These are phyloP conservation scores for Hibiscus trionum DNA, from an alignment of 345 rosid species.

Conservation along the genomic window DNA sequence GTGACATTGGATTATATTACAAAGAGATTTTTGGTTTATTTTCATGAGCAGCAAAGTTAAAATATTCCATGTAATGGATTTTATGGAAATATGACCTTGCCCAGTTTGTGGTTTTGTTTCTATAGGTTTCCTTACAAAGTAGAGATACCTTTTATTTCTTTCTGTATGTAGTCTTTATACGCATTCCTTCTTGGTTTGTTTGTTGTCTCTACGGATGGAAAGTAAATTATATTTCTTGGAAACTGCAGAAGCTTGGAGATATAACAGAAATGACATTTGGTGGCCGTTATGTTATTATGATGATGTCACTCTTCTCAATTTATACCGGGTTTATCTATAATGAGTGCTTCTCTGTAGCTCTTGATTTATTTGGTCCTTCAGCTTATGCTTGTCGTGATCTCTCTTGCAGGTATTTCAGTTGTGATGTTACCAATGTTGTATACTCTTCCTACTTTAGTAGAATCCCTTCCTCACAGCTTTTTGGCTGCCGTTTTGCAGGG, in stretches of 20 bases:
- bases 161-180: not conserved
- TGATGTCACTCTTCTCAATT: constrained; percentile 94
- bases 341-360: constrained; percentile 94
- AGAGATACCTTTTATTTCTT: not conserved
- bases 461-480: not conserved
- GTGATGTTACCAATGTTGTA: not conserved
- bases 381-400: constrained; percentile 96
- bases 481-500: constrained; percentile 37
- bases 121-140: constrained; percentile 1
- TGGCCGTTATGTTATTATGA: constrained; percentile 86
- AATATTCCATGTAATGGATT: not conserved
- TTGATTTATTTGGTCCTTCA: constrained; percentile 68
- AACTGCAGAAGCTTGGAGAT: constrained; percentile 85
- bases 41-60: not conserved
- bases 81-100: not conserved
- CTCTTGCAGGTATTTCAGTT: constrained; percentile 58
- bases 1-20: not conserved
- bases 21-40: not conserved
- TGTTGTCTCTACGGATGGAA: not conserved
- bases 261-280: constrained; percentile 95
- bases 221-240: constrained; percentile 5
- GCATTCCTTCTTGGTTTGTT: not conserved
- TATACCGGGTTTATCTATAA: constrained; percentile 91
- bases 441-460: not conserved
- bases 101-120: not conserved